Conservation (phyloP, 2,329 filamentous ascomycete genomes). For the Colletotrichum somersetense region DNA sequence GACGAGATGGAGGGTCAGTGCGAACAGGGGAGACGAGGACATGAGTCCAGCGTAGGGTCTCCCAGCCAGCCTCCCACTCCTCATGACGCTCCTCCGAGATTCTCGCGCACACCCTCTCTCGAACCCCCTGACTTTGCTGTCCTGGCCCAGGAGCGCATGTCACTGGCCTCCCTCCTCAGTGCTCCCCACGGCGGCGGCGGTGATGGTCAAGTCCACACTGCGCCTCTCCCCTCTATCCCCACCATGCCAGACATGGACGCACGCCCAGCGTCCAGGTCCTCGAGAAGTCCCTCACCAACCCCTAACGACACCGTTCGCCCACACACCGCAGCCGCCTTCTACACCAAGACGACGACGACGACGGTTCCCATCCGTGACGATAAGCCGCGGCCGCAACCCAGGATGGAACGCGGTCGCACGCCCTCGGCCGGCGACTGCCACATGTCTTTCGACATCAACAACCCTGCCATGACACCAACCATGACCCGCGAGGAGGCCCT, state of each 20-base stretch:
- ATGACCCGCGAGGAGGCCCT: constrained; percentile 81
- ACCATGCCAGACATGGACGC: constrained; percentile 53
- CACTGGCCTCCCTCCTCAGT: constrained; percentile 72
- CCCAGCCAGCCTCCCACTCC: constrained; percentile 51
- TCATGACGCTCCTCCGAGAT: constrained; percentile 53
- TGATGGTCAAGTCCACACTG: constrained; percentile 47
- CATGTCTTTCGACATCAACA: constrained; percentile 64
- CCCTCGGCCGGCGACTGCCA: constrained; percentile 55
- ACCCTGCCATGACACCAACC: constrained; percentile 72
- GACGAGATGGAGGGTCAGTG: constrained; percentile 56
- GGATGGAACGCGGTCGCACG: constrained; percentile 61
- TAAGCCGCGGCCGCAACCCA: constrained; percentile 51
- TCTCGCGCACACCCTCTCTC: constrained; percentile 71
- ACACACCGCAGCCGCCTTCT: constrained; percentile 62
- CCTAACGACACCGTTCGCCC: constrained; percentile 49
- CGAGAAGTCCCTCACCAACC: constrained; percentile 25
- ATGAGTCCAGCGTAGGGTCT: constrained; percentile 35
- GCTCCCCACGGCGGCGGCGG: constrained; percentile 61
- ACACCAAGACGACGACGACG: constrained; percentile 65
- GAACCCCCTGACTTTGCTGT: constrained; percentile 72
- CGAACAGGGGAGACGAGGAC: constrained; percentile 43
- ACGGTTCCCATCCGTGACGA: constrained; percentile 65
- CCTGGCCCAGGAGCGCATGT: constrained; percentile 65
- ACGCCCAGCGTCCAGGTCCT: constrained; percentile 22
- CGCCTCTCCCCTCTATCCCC: constrained; percentile 55